Evolutionary conservation across 139 green algal species (phyloP).

Genomic region (Tetradesmus lagerheimii): DNA sequence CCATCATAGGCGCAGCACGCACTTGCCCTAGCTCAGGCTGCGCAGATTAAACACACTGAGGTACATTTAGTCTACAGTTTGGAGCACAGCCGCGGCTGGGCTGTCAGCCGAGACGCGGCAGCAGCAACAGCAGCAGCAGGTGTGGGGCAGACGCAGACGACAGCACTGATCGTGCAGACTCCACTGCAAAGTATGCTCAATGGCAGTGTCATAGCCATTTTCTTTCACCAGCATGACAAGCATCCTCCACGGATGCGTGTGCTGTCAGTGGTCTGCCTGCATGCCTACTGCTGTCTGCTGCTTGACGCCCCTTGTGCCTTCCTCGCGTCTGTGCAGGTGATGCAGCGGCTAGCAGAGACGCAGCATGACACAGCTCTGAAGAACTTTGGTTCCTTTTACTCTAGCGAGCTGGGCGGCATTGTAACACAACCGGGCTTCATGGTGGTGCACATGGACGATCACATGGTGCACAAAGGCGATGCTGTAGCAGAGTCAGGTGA

Average conservation of each 20-base stretch:
- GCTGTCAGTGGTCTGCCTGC: neutral
- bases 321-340: slow-evolving; percentile 43
- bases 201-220: no score
- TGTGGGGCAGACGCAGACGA: no score
- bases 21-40: neutral
- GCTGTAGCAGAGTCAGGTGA: slow-evolving; percentile 82
- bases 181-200: no score
- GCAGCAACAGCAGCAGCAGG: neutral
- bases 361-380: neutral
- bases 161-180: no score
- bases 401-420: slow-evolving; percentile 84
- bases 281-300: neutral
- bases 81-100: no score
- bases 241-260: no score
- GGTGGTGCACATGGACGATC: slow-evolving; percentile 89
- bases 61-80: neutral
- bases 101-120: neutral
- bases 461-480: slow-evolving; percentile 90
- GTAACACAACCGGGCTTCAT: slow-evolving; percentile 83
- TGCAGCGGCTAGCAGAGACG: slow-evolving; percentile 48
- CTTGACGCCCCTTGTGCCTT: neutral
- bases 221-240: no score
- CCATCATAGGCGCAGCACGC: neutral
- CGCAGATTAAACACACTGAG: neutral
- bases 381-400: slow-evolving; percentile 82